Conservation (phyloP, 768 basidiomycete genomes). For the Lactarius sanguifluus region DNA sequence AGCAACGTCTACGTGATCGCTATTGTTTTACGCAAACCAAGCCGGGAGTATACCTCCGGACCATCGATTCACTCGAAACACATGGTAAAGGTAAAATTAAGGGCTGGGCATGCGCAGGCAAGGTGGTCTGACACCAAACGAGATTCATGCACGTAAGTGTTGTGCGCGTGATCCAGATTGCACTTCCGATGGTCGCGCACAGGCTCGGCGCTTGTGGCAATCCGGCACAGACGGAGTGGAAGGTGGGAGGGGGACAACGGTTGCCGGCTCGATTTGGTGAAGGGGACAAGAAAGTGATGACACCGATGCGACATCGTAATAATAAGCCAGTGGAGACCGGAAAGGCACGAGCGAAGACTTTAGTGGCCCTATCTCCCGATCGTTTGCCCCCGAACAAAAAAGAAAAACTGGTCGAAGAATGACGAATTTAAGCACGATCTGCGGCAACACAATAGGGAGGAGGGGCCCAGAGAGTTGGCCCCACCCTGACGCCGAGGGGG, state of each 20-base stretch:
- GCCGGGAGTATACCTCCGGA: background rate
- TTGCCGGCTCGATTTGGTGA: background rate
- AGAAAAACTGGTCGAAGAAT: background rate
- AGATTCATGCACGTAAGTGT: background rate
- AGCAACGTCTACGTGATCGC: background rate
- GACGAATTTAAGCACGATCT: conserved; percentile 26
- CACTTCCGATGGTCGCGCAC: conserved; percentile 11
- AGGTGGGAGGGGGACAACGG: background rate
- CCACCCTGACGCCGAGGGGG: conserved; percentile 1
- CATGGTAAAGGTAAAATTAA: background rate
- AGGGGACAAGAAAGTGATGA: background rate
- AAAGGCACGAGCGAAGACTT: conserved; percentile 2
- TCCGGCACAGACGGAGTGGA: conserved; percentile 1
- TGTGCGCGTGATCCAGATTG: conserved; percentile 10
- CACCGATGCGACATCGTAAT: background rate
- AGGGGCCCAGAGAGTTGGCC: conserved; percentile 5
- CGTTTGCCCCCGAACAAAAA: background rate
- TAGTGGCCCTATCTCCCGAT: conserved; percentile 3
- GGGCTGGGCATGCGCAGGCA: conserved; percentile 17
- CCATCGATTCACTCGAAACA: conserved; percentile 3
- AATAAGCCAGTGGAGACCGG: conserved; percentile 2
- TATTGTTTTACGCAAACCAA: background rate
- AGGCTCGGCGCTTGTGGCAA: background rate
- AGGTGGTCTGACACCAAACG: background rate
- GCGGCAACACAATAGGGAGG: conserved; percentile 27